Conservation (phyloP, 2,329 filamentous ascomycete species). For the Cladosporium sp. region DNA sequence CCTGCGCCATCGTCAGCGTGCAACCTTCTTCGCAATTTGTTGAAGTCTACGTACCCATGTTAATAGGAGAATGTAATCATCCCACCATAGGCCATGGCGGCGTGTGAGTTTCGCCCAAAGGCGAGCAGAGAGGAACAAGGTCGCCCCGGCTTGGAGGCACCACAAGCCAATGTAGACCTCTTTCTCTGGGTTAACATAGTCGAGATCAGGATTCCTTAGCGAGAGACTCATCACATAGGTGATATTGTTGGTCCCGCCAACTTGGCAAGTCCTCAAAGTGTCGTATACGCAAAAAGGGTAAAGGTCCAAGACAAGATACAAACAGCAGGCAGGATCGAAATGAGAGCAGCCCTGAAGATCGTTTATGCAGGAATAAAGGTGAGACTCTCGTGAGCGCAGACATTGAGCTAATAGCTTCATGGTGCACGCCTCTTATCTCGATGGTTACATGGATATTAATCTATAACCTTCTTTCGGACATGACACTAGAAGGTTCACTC, state of each 20-base stretch:
- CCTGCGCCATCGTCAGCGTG: slow-evolving; percentile 33
- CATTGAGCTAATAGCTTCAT: neutral
- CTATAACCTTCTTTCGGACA: neutral
- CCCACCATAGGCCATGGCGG: slow-evolving; percentile 45
- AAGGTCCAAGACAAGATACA: neutral
- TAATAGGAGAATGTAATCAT: slow-evolving; percentile 43
- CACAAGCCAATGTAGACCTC: slow-evolving; percentile 43
- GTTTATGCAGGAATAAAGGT: neutral
- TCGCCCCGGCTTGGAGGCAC: slow-evolving; percentile 43
- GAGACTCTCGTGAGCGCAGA: neutral
- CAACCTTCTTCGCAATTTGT: neutral
- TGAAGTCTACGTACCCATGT: slow-evolving; percentile 38
- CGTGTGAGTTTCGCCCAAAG: slow-evolving; percentile 43
- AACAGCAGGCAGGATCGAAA: neutral
- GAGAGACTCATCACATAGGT: slow-evolving; percentile 26
- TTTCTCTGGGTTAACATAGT: slow-evolving; percentile 41
- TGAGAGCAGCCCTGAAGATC: neutral
- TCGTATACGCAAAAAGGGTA: neutral
- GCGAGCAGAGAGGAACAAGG: slow-evolving; percentile 40
- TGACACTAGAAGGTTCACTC: neutral
- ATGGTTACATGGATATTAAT: neutral
- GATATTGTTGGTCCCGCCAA: neutral
- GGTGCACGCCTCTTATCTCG: neutral
- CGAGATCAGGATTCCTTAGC: slow-evolving; percentile 23
- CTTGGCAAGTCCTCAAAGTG: neutral